A percentile compares a stretch with the other conserved stretches of the same genome.
Conservation (phyloP, 202 grass and related monocot genomes). For the Panicum virgatum region DNA sequence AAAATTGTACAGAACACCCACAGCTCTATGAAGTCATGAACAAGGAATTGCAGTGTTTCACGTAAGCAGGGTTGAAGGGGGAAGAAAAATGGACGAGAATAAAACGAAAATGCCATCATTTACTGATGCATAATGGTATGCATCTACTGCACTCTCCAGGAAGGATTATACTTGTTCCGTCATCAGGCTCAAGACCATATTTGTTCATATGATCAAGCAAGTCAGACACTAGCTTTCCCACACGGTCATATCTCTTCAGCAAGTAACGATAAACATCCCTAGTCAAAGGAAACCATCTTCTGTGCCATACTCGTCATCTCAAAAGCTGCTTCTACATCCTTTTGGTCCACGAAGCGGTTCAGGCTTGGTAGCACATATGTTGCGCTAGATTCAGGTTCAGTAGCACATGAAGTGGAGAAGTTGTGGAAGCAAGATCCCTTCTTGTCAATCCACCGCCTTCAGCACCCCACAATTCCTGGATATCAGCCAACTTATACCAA, state of each 20-base stretch:
- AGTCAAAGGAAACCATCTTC: constrained; percentile 38
- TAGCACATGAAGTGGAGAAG: background rate
- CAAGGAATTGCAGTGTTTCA: background rate
- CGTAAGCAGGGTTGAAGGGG: background rate
- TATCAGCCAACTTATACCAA: constrained; percentile 64
- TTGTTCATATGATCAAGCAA: constrained; percentile 57
- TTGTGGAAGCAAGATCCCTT: constrained; percentile 35
- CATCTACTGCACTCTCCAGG: constrained; percentile 38
- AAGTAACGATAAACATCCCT: constrained; percentile 52
- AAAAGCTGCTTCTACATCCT: too few species aligned
- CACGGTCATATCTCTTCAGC: constrained; percentile 42
- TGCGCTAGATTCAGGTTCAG: background rate
- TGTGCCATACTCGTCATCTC: constrained; percentile 36
- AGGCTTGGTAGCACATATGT: constrained; percentile 39
- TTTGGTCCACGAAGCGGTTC: constrained; percentile 44
- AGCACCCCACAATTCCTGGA: constrained; percentile 39
- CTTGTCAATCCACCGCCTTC: constrained; percentile 54
- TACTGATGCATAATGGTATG: background rate
- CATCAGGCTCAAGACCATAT: constrained; percentile 54
- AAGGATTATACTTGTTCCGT: constrained; percentile 49
- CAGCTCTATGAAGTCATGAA: background rate
- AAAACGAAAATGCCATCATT: background rate
- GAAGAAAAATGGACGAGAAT: background rate
- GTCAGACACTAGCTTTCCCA: constrained; percentile 24
- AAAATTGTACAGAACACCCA: background rate